A percentile compares a stretch with the other conserved stretches of the same genome.
phyloP scores from a whole-genome alignment of 108 stramenopile genomes.

The Ochromonas danica region DNA sequence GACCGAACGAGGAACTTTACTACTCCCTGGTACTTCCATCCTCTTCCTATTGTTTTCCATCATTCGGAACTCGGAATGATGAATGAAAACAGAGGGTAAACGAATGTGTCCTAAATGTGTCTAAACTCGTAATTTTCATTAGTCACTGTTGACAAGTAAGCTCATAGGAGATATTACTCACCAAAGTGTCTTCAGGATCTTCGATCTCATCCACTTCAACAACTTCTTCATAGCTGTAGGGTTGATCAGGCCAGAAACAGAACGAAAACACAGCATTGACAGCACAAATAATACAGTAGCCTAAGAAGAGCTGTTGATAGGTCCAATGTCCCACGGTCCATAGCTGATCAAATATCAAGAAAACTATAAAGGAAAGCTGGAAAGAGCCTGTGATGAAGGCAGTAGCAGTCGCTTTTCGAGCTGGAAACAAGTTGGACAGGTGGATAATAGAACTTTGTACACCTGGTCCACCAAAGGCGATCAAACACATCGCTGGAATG shows the following conservation, averaged over 20 bases:
- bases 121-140: not conserved
- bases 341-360: slow-evolving; percentile 37
- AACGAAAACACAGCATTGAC: not conserved
- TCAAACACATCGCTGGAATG: slow-evolving; percentile 9
- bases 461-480: slow-evolving; percentile 44
- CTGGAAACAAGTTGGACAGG: slow-evolving; percentile 35
- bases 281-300: slow-evolving; percentile 30
- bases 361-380: slow-evolving; percentile 38
- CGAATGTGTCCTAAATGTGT: slow-evolving; percentile 33
- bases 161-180: slow-evolving; percentile 7
- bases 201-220: not conserved
- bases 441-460: slow-evolving; percentile 39
- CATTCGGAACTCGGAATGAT: slow-evolving; percentile 32
- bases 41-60: not conserved
- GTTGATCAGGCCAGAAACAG: slow-evolving; percentile 38
- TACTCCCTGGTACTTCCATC: too few relatives aligned
- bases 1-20: too few relatives aligned
- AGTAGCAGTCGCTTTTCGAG: slow-evolving; percentile 15
- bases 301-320: slow-evolving; percentile 31
- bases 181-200: not conserved
- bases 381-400: slow-evolving; percentile 37
- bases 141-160: not conserved
- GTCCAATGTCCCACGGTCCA: not conserved
- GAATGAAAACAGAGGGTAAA: slow-evolving; percentile 23
- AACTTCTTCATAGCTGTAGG: slow-evolving; percentile 11